Evolutionary conservation across 1,284 basidiomycete species (phyloP), one percentile per base, ranked within the genome.

Genomic region (Chalciporus piperatoides): DNA sequence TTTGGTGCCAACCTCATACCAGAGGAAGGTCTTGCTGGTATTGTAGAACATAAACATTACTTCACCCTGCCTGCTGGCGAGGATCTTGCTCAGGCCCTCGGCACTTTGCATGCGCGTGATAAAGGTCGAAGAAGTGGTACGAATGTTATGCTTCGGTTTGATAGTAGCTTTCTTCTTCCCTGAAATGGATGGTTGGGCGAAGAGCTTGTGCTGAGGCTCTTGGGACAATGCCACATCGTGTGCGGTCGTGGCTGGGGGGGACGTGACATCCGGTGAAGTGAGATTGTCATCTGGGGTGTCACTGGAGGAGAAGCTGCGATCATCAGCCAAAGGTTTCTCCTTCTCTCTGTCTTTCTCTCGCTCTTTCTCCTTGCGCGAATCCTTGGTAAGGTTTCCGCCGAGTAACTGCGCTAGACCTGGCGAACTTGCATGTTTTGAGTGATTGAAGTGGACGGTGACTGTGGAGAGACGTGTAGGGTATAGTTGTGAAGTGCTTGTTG

Each of bases 61-160:
- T 43, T 94, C 90, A n/a, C 89, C 90, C 51, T 84, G 81, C 65
- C 88, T 92, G 8, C 83, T 79, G 56, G 85, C 80, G 32, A 96
- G 74, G 14, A 77, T 73, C 69, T 84, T 89, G 30, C 76, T 79
- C 52, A 93, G 71, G 41, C 89, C 89, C 59, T 94, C 91, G 42
- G 81, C 75, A 48, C 79, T 83, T 62, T 94, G 90, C 46, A 92
- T 73, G 17, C 93, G 80, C 2, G 89, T 88, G 59, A 97, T 88
- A 68, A 97, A 96, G 2, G 87, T 90, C 27, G 90, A 94, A 17
- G 86, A 91, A 0, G 90, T 92, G 1, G 90, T 91, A 48, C 87
- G 80, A 61, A 96, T 84, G 61, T 86, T 94, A 59, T 91, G 90
- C 67, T 91, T 94, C 17, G 93, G 92, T 35, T 89, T 77, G 7